Evolutionary conservation across 148 eudicot species (phyloP).

Genomic region (Camellia sinensis): DNA sequence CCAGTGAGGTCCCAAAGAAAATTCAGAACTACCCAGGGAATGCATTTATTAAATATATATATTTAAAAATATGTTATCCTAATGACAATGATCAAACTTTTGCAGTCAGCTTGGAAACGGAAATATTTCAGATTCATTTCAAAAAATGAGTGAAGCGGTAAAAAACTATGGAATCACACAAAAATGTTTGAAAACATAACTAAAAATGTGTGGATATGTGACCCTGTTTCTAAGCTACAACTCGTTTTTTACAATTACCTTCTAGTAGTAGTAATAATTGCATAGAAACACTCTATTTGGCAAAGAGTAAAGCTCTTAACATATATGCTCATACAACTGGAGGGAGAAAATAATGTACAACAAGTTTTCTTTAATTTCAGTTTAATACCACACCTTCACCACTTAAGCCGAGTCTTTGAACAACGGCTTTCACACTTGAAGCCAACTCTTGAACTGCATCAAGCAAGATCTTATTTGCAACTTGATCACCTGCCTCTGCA

Average conservation of each 20-base stretch:
- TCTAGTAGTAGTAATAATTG: neutral
- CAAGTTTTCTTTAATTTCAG: neutral
- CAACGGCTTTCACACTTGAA: slow-evolving; percentile 73
- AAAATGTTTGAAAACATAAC: too few species aligned
- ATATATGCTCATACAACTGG: neutral
- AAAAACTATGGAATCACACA: too few species aligned
- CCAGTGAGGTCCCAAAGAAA: too few species aligned
- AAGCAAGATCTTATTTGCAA: slow-evolving; percentile 58
- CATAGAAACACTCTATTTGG: neutral
- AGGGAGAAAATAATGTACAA: neutral
- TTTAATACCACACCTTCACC: slow-evolving; percentile 57
- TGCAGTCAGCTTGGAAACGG: too few species aligned
- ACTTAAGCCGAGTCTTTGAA: slow-evolving; percentile 56
- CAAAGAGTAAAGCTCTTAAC: neutral
- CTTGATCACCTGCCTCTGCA: slow-evolving; percentile 78
- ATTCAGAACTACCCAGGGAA: too few species aligned
- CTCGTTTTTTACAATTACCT: neutral
- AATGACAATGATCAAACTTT: too few species aligned
- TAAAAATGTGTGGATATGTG: too few species aligned
- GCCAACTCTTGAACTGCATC: slow-evolving; percentile 81
- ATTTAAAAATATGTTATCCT: too few species aligned
- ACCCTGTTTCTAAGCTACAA: neutral
- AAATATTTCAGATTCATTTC: too few species aligned
- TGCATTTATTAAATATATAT: too few species aligned
- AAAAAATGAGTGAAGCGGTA: too few species aligned